These are phyloP conservation scores for Aegilops sharonensis DNA, from an alignment of 176 grass and related monocot species.

Conservation along the genomic window DNA sequence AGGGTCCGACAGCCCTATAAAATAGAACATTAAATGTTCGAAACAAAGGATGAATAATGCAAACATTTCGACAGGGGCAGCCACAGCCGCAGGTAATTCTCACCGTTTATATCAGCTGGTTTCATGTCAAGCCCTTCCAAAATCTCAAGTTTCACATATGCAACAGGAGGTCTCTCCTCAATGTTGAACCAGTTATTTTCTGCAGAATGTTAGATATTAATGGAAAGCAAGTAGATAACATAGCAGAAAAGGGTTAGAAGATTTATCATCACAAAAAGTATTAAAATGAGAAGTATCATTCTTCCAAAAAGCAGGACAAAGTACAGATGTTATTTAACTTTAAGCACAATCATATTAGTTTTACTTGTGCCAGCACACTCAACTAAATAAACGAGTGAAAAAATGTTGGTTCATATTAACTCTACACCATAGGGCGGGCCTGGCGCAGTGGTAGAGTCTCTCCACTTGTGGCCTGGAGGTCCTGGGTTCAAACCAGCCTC, in stretches of 20 bases:
- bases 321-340: neutral
- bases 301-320: conserved; percentile 7
- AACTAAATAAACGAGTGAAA: conserved; percentile 9
- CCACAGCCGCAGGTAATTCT: conserved; percentile 2
- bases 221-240: conserved; percentile 10
- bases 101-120: conserved; percentile 92
- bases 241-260: neutral
- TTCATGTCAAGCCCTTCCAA: conserved; percentile 94
- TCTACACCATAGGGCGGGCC: neutral
- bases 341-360: neutral
- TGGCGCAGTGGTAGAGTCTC: no score
- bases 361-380: neutral
- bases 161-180: conserved; percentile 82
- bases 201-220: conserved; percentile 24
- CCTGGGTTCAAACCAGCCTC: no score
- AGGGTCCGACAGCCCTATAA: conserved; percentile 81
- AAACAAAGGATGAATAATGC: conserved; percentile 30
- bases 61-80: neutral
- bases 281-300: neutral
- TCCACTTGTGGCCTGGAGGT: no score
- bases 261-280: neutral
- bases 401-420: neutral
- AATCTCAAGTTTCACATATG: conserved; percentile 77
- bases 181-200: conserved; percentile 86
- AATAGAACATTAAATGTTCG: neutral